phyloP scores from a whole-genome alignment of 2,329 filamentous ascomycete species.

The Fusarium sp. region DNA sequence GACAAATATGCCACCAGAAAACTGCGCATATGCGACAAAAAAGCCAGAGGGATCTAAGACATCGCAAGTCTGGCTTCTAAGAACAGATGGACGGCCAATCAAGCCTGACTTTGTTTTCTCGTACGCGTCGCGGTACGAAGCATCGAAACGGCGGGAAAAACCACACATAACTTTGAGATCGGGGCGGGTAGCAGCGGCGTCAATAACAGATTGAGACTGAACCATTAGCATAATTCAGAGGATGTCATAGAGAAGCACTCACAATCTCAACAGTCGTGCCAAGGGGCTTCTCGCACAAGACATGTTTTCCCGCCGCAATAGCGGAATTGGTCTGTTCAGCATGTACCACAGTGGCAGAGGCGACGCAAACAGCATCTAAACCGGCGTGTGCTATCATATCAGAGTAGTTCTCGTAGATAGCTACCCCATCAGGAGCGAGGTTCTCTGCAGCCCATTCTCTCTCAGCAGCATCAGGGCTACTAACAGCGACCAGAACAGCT shows the following conservation, averaged over 20 bases:
- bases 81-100: slow-evolving; percentile 70
- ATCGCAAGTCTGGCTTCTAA: slow-evolving; percentile 76
- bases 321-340: slow-evolving; percentile 68
- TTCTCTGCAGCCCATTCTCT: slow-evolving; percentile 58
- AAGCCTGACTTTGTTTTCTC: slow-evolving; percentile 62
- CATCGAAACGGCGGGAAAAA: slow-evolving; percentile 20
- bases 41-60: slow-evolving; percentile 73
- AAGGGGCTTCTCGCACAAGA: slow-evolving; percentile 70
- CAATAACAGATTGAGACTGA: slow-evolving; percentile 28
- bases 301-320: slow-evolving; percentile 65
- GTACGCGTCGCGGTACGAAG: slow-evolving; percentile 70
- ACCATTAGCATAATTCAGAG: neutral
- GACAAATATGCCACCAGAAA: slow-evolving; percentile 76
- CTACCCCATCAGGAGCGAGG: slow-evolving; percentile 57
- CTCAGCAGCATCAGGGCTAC: slow-evolving; percentile 58
- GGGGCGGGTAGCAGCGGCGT: slow-evolving; percentile 54
- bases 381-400: slow-evolving; percentile 58
- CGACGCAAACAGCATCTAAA: slow-evolving; percentile 56
- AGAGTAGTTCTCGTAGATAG: slow-evolving; percentile 58
- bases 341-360: slow-evolving; percentile 63
- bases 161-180: slow-evolving; percentile 70
- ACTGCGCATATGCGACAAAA: slow-evolving; percentile 74
- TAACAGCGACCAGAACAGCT: slow-evolving; percentile 63
- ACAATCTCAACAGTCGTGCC: slow-evolving; percentile 60
- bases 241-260: neutral